Evolutionary conservation across 176 grass and related monocot genomes (phyloP).

Genomic region (Sorghum bicolor): Sorghum_bicolor_NCBIv3 NC_012873.2:68367001-68367500

Average conservation of each 20-base stretch:
- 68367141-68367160: not conserved
- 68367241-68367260: too few relatives aligned
- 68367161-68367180: not conserved
- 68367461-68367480: not conserved
- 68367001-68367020: not conserved
- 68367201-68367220: too few relatives aligned
- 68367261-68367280: not conserved
- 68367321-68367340: not conserved
- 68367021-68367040: not conserved
- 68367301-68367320: not conserved
- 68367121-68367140: not conserved
- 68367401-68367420: not conserved
- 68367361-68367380: constrained; percentile 1
- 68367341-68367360: not conserved
- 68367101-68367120: not conserved
- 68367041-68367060: not conserved
- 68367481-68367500: constrained; percentile 57
- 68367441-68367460: not conserved
- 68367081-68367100: not conserved
- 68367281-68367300: not conserved
- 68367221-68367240: too few relatives aligned
- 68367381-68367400: not conserved
- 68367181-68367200: not conserved
- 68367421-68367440: not conserved
- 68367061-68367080: not conserved